Percentiles rank a stretch among this genome's conserved stretches.
Conservation (phyloP, 2,329 filamentous ascomycete species). For the Phaeosphaeria sp. region DNA sequence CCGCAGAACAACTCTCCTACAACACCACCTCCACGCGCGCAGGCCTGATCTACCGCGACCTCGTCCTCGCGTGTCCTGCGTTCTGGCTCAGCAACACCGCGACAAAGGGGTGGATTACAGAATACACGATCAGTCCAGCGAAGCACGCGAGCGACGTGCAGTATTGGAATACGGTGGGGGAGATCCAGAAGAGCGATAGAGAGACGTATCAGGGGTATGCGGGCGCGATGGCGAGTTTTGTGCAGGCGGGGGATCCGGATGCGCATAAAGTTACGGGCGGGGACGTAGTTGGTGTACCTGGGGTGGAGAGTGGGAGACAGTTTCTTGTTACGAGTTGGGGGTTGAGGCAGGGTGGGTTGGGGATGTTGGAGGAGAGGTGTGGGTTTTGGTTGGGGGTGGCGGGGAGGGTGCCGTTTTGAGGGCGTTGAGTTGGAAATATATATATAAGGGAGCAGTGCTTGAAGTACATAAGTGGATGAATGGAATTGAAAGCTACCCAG, state of each 20-base stretch:
- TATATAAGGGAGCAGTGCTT: background rate
- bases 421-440: background rate
- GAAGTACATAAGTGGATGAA: background rate
- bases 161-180: slow-evolving; percentile 65
- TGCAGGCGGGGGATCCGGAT: slow-evolving; percentile 66
- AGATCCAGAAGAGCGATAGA: slow-evolving; percentile 59
- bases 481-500: background rate
- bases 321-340: slow-evolving; percentile 59
- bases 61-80: slow-evolving; percentile 65
- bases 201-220: slow-evolving; percentile 64
- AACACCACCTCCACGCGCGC: slow-evolving; percentile 61
- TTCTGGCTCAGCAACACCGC: slow-evolving; percentile 63
- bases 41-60: slow-evolving; percentile 65
- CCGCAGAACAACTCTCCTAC: slow-evolving; percentile 58
- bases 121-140: slow-evolving; percentile 67
- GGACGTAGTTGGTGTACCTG: slow-evolving; percentile 55
- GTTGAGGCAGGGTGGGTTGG: slow-evolving; percentile 51
- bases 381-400: slow-evolving; percentile 61
- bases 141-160: slow-evolving; percentile 63
- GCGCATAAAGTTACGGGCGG: slow-evolving; percentile 60
- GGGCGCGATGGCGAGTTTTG: slow-evolving; percentile 67
- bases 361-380: slow-evolving; percentile 56
- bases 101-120: slow-evolving; percentile 59
- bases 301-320: slow-evolving; percentile 52
- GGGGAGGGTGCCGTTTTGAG: slow-evolving; percentile 53